These are phyloP conservation scores for Euphorbia tirucalli DNA, from an alignment of 345 rosid species.

Conservation along the genomic window DNA sequence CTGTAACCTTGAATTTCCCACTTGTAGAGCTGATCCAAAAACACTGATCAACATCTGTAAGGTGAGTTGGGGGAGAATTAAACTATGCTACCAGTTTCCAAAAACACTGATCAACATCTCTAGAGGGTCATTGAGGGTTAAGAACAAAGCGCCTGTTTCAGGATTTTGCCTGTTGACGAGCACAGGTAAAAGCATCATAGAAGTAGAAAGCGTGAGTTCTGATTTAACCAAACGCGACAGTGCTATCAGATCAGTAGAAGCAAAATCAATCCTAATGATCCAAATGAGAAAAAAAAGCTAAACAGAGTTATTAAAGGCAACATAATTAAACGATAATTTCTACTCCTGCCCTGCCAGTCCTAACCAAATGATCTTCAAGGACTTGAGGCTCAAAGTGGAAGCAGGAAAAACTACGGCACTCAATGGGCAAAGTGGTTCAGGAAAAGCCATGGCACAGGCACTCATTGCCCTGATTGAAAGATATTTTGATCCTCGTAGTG, in stretches of 20 bases:
- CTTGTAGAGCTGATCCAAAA: too few relatives aligned
- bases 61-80: too few relatives aligned
- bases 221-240: conserved; percentile 31
- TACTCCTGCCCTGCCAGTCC: conserved; percentile 38
- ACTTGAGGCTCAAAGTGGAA: conserved; percentile 27
- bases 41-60: too few relatives aligned
- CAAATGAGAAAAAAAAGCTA: conserved; percentile 17
- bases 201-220: conserved; percentile 37
- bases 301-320: conserved; percentile 23
- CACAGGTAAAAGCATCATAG: conserved; percentile 33
- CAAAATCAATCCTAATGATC: conserved; percentile 31
- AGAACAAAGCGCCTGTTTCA: conserved; percentile 27
- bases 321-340: conserved; percentile 24
- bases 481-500: conserved; percentile 43
- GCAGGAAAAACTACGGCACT: conserved; percentile 30
- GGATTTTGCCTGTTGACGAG: conserved; percentile 29
- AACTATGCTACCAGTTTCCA: too few relatives aligned
- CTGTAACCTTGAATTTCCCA: too few relatives aligned
- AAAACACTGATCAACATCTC: too few relatives aligned
- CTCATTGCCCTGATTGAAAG: conserved; percentile 42
- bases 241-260: conserved; percentile 27
- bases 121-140: conserved; percentile 27
- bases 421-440: conserved; percentile 49
- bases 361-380: conserved; percentile 27
- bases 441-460: conserved; percentile 43